Conservation (phyloP, 2,329 filamentous ascomycete species). For the Orbilia blumenaviensis region DNA sequence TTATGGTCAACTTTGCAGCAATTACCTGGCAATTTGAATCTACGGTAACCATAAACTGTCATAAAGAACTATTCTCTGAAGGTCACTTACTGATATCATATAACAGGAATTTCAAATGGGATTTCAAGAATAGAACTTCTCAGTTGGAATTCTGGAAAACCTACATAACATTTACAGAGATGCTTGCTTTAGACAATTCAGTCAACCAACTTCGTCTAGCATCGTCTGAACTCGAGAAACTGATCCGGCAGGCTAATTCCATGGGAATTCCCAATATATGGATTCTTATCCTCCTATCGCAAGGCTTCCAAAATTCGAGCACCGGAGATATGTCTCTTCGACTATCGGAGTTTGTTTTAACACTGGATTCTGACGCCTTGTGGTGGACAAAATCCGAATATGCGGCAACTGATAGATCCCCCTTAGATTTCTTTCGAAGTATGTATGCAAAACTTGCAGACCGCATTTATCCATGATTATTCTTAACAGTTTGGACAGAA, state of each 20-base stretch:
- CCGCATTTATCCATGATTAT: too few species aligned
- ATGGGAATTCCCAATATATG: constrained; percentile 54
- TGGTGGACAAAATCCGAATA: constrained; percentile 36
- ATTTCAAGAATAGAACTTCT: neutral
- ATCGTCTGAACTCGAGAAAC: constrained; percentile 53
- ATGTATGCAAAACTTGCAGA: too few species aligned
- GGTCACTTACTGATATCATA: neutral
- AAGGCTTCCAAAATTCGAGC: constrained; percentile 55
- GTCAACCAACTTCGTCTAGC: constrained; percentile 57
- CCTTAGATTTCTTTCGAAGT: constrained; percentile 38
- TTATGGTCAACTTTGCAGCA: constrained; percentile 55
- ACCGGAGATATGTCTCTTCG: constrained; percentile 44
- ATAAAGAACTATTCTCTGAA: neutral
- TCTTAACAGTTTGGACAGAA: constrained; percentile 1
- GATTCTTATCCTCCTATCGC: constrained; percentile 55
- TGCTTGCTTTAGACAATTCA: constrained; percentile 57
- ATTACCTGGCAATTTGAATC: constrained; percentile 17
- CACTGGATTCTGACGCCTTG: constrained; percentile 17
- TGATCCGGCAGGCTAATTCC: constrained; percentile 5
- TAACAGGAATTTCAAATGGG: constrained; percentile 33
- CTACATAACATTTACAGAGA: constrained; percentile 57
- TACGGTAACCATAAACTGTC: constrained; percentile 21
- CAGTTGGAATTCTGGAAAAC: constrained; percentile 55
- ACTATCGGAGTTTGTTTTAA: constrained; percentile 40
- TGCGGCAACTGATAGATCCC: neutral